These are phyloP conservation scores for Daldinia grandis DNA, from an alignment of 495 filamentous ascomycete genomes.

Conservation along the genomic window DNA sequence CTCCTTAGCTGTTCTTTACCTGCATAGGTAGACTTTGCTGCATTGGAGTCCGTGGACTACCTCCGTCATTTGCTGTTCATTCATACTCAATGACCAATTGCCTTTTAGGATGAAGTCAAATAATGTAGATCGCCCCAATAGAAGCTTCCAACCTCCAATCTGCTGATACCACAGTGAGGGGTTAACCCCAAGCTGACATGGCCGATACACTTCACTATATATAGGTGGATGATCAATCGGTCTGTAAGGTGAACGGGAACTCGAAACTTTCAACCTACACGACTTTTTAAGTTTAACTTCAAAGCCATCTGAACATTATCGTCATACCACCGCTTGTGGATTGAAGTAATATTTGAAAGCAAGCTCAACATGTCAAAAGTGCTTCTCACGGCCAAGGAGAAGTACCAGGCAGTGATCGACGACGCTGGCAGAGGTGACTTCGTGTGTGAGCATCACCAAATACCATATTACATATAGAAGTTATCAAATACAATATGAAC, in stretches of 20 bases:
- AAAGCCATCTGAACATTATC: background rate
- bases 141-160: conserved; percentile 21
- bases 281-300: background rate
- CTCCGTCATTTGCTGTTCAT: conserved; percentile 33
- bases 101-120: conserved; percentile 15
- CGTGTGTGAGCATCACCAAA: conserved; percentile 37
- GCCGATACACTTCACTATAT: conserved; percentile 15
- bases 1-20: background rate
- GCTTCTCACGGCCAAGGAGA: conserved; percentile 41
- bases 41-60: background rate
- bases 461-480: background rate
- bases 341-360: background rate
- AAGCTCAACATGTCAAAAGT: conserved; percentile 41
- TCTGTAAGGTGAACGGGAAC: background rate
- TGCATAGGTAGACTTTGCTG: background rate
- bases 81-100: conserved; percentile 25
- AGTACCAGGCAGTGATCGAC: conserved; percentile 45
- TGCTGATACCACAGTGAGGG: conserved; percentile 41
- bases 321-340: background rate
- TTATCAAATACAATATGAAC: background rate
- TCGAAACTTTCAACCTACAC: background rate
- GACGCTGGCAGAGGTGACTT: conserved; percentile 45
- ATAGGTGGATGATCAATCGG: background rate
- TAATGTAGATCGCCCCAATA: conserved; percentile 26
- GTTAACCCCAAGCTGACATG: conserved; percentile 30